These are phyloP conservation scores for Mucor sp. DNA, from an alignment of 371 early-diverging fungal genomes.

Conservation along the genomic window DNA sequence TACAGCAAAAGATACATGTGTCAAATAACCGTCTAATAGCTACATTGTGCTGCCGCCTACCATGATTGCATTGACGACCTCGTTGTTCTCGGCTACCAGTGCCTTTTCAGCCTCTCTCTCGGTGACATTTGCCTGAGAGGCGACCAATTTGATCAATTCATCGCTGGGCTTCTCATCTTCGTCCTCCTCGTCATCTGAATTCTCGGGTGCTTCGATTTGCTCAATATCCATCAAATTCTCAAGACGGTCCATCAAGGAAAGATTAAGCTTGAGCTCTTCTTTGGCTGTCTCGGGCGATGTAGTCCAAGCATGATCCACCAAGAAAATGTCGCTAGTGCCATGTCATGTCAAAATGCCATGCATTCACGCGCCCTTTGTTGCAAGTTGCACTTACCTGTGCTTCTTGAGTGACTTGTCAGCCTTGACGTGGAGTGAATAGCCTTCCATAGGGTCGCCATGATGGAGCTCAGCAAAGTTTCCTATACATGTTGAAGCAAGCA, in stretches of 20 bases:
- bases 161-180: conserved; percentile 33
- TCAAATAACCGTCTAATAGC: neutral
- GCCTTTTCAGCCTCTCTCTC: conserved; percentile 59
- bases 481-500: neutral
- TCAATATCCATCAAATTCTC: conserved; percentile 65
- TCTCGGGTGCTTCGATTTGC: conserved; percentile 44
- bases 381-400: conserved; percentile 41
- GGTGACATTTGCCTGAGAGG: conserved; percentile 63
- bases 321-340: conserved; percentile 58
- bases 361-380: neutral
- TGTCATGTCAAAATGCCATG: neutral
- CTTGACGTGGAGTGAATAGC: conserved; percentile 62
- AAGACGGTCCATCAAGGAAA: conserved; percentile 61
- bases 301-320: conserved; percentile 78
- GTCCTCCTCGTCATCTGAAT: conserved; percentile 33
- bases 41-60: conserved; percentile 25
- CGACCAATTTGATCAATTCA: conserved; percentile 53
- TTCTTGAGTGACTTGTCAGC: conserved; percentile 49
- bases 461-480: conserved; percentile 55
- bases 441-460: conserved; percentile 56
- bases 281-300: conserved; percentile 61
- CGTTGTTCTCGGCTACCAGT: conserved; percentile 58
- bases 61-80: conserved; percentile 70
- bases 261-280: conserved; percentile 54
- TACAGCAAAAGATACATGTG: neutral